Conservation (phyloP, 2,329 filamentous ascomycete genomes). For the Stachybotrys elegans region DNA sequence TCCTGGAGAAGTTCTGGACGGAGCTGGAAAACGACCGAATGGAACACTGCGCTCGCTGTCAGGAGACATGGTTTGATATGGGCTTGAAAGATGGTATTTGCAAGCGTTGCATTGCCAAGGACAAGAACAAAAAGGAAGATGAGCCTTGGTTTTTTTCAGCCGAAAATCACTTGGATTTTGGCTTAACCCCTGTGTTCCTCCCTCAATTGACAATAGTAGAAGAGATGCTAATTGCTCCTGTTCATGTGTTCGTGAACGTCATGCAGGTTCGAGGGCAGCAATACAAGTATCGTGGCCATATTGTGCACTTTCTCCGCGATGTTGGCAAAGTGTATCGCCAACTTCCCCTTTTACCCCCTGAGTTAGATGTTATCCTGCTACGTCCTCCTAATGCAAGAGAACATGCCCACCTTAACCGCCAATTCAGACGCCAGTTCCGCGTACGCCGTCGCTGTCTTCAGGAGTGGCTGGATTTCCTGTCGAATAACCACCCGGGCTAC, state of each 20-base stretch:
- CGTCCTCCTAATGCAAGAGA: constrained; percentile 4
- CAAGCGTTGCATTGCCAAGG: not conserved
- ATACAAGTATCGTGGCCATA: constrained; percentile 7
- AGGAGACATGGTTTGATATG: constrained; percentile 2
- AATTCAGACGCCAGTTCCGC: constrained; percentile 5
- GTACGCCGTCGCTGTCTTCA: constrained; percentile 1
- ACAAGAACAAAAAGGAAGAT: not conserved
- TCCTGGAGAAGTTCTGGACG: constrained; percentile 1
- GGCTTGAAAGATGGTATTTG: not conserved
- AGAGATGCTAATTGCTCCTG: constrained; percentile 6
- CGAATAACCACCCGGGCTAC: constrained; percentile 8
- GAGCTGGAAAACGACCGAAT: constrained; percentile 1
- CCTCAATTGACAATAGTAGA: constrained; percentile 3
- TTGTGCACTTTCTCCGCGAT: constrained; percentile 8
- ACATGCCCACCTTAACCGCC: constrained; percentile 4
- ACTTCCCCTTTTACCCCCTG: constrained; percentile 4
- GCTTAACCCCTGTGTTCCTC: not conserved
- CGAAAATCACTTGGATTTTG: constrained; percentile 6
- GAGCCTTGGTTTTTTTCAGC: not conserved
- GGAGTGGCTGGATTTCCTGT: constrained; percentile 9
- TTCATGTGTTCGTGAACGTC: constrained; percentile 3
- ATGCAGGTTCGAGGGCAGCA: constrained; percentile 4
- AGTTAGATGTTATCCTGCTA: constrained; percentile 6
- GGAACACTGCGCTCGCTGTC: not conserved
- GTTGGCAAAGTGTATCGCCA: constrained; percentile 4